These are phyloP conservation scores for Candida sp. DNA, from an alignment of 1,139 yeast species.

Conservation along the genomic window DNA sequence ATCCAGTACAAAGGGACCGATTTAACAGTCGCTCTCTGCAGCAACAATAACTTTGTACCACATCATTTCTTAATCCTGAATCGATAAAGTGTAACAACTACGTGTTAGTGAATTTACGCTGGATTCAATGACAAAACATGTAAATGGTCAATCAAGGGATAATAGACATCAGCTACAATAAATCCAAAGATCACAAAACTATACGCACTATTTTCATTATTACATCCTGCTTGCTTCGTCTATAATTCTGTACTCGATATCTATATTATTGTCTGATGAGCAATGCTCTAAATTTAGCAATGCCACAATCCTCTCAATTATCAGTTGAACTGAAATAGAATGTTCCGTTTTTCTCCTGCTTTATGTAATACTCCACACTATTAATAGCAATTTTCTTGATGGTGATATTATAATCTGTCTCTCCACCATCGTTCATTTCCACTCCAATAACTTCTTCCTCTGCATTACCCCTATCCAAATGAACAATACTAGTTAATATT, in stretches of 20 bases:
- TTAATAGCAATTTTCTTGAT: slow-evolving; percentile 23
- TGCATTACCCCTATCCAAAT: slow-evolving; percentile 42
- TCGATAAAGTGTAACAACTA: no score
- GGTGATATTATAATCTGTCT: slow-evolving; percentile 19
- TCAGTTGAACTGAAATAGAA: slow-evolving; percentile 10
- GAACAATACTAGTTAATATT: slow-evolving; percentile 24
- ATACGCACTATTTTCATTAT: no score
- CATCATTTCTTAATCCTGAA: no score
- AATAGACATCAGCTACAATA: no score
- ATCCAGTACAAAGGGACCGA: neutral
- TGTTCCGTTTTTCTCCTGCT: slow-evolving; percentile 42
- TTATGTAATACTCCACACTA: slow-evolving; percentile 35
- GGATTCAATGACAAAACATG: no score
- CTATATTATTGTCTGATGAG: no score
- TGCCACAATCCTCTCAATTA: neutral
- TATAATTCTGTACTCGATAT: no score
- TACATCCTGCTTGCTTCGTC: no score
- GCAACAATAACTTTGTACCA: neutral
- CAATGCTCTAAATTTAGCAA: no score
- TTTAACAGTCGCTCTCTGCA: neutral
- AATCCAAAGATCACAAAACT: no score
- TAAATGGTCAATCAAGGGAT: no score
- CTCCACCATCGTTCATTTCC: slow-evolving; percentile 32
- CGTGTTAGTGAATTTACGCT: no score
- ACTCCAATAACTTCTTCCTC: slow-evolving; percentile 26